These are phyloP conservation scores for Fusarium veterinarium DNA, from an alignment of 2,329 filamentous ascomycete species.

Conservation along the genomic window DNA sequence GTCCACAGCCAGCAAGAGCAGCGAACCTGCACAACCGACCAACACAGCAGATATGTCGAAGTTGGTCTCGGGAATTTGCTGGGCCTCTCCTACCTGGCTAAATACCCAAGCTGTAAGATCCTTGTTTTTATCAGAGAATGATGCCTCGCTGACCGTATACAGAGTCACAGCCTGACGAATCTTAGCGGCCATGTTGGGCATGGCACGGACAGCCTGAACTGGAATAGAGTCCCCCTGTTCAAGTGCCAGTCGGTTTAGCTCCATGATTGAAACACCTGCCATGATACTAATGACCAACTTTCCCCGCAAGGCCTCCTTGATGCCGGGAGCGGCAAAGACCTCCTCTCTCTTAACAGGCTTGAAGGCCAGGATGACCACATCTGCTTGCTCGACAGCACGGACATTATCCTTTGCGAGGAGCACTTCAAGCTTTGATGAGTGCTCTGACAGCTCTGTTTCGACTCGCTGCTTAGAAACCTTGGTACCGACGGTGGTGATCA, in stretches of 20 bases:
- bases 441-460: neutral
- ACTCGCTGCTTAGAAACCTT: constrained; percentile 5
- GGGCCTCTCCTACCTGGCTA: constrained; percentile 12
- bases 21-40: constrained; percentile 19
- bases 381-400: constrained; percentile 6
- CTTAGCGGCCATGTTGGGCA: constrained; percentile 26
- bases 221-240: neutral
- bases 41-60: constrained; percentile 22
- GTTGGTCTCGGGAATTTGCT: neutral
- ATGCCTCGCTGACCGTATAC: neutral
- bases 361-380: constrained; percentile 15
- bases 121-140: neutral
- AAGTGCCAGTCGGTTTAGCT: neutral
- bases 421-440: neutral
- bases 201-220: constrained; percentile 5
- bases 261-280: constrained; percentile 11
- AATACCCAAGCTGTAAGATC: constrained; percentile 10
- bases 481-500: constrained; percentile 11
- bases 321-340: constrained; percentile 5
- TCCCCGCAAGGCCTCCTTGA: constrained; percentile 1
- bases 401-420: constrained; percentile 6
- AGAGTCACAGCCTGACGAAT: constrained; percentile 20
- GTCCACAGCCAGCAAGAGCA: constrained; percentile 16
- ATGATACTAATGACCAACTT: constrained; percentile 21
- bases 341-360: constrained; percentile 24